phyloP scores from a whole-genome alignment of 2,329 filamentous ascomycete genomes.

The Aspergillus sp. region DNA sequence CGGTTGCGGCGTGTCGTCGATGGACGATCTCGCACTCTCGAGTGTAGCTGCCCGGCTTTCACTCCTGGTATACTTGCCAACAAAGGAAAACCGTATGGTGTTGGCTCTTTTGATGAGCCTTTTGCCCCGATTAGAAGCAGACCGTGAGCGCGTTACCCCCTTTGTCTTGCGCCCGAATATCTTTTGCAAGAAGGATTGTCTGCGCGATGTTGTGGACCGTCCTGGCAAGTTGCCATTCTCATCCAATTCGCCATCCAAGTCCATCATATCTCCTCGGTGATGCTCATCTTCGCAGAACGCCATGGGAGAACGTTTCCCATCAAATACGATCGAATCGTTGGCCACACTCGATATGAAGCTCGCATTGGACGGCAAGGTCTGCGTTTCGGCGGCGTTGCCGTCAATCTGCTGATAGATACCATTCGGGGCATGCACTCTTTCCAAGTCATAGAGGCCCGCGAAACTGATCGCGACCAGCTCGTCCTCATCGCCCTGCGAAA shows the following conservation, averaged over 20 bases:
- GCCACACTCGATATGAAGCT: conserved; percentile 16
- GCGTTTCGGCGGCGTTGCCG: background rate
- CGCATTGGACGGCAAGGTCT: conserved; percentile 10
- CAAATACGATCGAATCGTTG: conserved; percentile 6
- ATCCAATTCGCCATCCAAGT: conserved; percentile 12
- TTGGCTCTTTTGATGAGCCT: conserved; percentile 28
- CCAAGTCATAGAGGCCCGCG: conserved; percentile 28
- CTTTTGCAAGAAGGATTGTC: conserved; percentile 23
- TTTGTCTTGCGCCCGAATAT: conserved; percentile 26
- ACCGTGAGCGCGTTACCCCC: conserved; percentile 22
- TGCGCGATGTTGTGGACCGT: conserved; percentile 16
- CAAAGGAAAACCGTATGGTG: conserved; percentile 29
- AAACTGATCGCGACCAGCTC: conserved; percentile 31
- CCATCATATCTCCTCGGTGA: conserved; percentile 4
- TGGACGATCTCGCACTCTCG: conserved; percentile 13
- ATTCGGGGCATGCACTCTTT: conserved; percentile 28
- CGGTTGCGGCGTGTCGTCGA: conserved; percentile 2
- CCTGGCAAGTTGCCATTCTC: conserved; percentile 8
- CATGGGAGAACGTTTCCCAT: conserved; percentile 11
- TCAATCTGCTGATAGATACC: conserved; percentile 21
- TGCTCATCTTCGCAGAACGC: conserved; percentile 21
- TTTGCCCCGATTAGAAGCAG: conserved; percentile 21
- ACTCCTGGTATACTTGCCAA: conserved; percentile 20
- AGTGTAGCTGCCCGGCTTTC: conserved; percentile 14
- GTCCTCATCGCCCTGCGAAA: conserved; percentile 28